These are phyloP conservation scores for Leptosphaerulina australis DNA, from an alignment of 2,329 filamentous ascomycete species.

Conservation along the genomic window DNA sequence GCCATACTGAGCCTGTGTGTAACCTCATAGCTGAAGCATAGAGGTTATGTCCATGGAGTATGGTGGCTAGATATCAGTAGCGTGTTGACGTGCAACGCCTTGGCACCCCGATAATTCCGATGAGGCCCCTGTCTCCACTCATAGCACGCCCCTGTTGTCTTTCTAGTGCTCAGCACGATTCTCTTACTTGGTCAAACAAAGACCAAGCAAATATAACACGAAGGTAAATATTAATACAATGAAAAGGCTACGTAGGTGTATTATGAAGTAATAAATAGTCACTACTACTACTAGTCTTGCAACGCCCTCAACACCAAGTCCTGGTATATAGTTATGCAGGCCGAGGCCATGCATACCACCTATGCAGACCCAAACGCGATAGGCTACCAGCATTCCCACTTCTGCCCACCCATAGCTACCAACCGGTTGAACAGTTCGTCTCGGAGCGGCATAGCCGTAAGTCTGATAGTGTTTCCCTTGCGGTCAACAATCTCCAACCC, in stretches of 20 bases:
- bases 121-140: slow-evolving; percentile 12
- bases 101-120: slow-evolving; percentile 16
- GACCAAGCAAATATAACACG: no score
- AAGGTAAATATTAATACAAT: no score
- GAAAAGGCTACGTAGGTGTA: background rate
- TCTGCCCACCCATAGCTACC: slow-evolving; percentile 76
- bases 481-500: slow-evolving; percentile 71
- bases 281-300: background rate
- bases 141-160: no score
- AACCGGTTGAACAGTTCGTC: slow-evolving; percentile 84
- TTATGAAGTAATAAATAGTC: background rate
- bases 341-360: no score
- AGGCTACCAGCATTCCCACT: slow-evolving; percentile 81
- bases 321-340: background rate
- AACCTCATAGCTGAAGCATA: slow-evolving; percentile 35
- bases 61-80: slow-evolving; percentile 20
- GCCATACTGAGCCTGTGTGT: slow-evolving; percentile 32
- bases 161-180: no score
- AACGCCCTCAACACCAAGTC: background rate
- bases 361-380: no score
- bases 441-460: slow-evolving; percentile 74
- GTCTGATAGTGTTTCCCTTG: slow-evolving; percentile 61
- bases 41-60: slow-evolving; percentile 21
- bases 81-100: slow-evolving; percentile 18
- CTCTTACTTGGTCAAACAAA: no score